Conservation (phyloP, 257 asterid genomes). For the Solanum acaule region DNA sequence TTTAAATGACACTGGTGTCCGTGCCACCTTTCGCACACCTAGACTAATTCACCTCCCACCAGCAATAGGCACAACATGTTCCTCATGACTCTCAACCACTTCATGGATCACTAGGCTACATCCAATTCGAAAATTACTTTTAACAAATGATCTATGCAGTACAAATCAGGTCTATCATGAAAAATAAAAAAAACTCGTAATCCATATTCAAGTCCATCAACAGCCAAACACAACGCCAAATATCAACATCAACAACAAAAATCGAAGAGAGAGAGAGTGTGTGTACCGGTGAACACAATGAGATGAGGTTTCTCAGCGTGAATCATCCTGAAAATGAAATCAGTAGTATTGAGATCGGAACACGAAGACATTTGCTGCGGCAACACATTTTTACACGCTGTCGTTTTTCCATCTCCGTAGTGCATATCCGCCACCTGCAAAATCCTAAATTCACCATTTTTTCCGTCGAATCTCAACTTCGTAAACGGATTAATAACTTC, state of each 20-base stretch:
- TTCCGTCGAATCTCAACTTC: constrained; percentile 47
- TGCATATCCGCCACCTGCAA: constrained; percentile 97
- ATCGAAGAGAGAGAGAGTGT: background rate
- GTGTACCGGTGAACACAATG: constrained; percentile 66
- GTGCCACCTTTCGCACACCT: background rate
- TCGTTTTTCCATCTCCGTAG: constrained; percentile 54
- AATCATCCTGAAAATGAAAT: constrained; percentile 62
- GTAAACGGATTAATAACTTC: background rate
- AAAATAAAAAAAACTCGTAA: background rate
- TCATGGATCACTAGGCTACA: background rate
- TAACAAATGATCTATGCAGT: background rate
- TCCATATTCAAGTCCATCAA: background rate
- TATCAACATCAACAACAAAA: background rate
- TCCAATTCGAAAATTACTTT: background rate
- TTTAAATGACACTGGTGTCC: background rate
- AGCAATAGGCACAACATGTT: background rate
- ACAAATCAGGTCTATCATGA: background rate
- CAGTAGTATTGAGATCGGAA: constrained; percentile 89
- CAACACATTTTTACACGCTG: constrained; percentile 60
- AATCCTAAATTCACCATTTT: constrained; percentile 67
- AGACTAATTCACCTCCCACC: too few relatives aligned
- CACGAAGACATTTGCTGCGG: constrained; percentile 53
- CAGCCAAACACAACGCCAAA: too few relatives aligned
- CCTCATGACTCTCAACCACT: background rate
- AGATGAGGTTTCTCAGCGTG: constrained; percentile 71